Percentiles rank a stretch among this genome's conserved stretches.
phyloP scores from a whole-genome alignment of 257 asterid species.

The Leonotis leonurus region DNA sequence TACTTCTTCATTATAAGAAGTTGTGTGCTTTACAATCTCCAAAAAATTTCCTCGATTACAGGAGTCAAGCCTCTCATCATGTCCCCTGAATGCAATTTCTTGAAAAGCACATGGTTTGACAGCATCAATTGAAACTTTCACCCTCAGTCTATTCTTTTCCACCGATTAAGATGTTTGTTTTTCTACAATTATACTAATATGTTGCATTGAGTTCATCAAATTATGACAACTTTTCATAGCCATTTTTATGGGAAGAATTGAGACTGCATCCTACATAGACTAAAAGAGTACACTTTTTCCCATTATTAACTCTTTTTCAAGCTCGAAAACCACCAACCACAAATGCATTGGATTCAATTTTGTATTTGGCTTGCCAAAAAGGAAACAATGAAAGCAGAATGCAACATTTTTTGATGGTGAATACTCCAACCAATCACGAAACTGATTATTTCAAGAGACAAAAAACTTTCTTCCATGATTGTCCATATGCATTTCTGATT shows the following conservation, averaged over 20 bases:
- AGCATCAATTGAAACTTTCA: neutral
- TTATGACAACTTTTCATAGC: neutral
- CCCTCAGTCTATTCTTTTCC: neutral
- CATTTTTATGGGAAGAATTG: neutral
- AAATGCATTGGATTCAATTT: neutral
- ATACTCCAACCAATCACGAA: neutral
- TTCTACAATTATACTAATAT: too few relatives aligned
- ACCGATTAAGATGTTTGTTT: neutral
- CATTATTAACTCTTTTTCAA: neutral
- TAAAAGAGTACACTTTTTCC: too few relatives aligned
- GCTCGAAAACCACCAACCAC: too few relatives aligned
- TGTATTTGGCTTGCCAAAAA: neutral
- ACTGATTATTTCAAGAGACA: neutral
- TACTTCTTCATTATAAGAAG: neutral
- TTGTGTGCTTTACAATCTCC: neutral
- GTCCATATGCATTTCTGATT: neutral
- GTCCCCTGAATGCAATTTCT: too few relatives aligned
- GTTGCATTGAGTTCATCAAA: neutral
- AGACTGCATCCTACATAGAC: neutral
- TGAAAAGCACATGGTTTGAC: too few relatives aligned
- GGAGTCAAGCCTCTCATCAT: neutral
- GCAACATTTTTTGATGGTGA: neutral
- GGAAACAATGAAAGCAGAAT: neutral
- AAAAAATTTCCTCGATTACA: neutral
- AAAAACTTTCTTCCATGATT: neutral